Conservation (phyloP, 306 rosid species). For the Gynostemma pentaphyllum region DNA sequence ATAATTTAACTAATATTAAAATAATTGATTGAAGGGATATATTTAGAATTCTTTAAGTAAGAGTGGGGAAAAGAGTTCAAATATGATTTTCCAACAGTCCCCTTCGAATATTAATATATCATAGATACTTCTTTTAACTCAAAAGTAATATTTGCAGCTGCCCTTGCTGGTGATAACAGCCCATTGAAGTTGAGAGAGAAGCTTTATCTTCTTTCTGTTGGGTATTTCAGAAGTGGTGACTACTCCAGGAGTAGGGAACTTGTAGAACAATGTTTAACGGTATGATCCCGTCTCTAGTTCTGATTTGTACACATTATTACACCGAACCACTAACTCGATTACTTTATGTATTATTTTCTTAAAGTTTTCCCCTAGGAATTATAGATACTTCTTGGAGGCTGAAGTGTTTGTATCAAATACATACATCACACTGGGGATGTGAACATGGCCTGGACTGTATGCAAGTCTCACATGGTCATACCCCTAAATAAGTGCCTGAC, state of each 20-base stretch:
- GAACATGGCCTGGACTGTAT: no score
- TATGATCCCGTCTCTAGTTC: conserved; percentile 15
- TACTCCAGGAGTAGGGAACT: conserved; percentile 57
- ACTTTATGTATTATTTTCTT: neutral
- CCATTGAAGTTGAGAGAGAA: conserved; percentile 63
- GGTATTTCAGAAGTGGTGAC: conserved; percentile 65
- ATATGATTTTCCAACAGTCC: no score
- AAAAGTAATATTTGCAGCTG: conserved; percentile 40
- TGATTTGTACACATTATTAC: neutral
- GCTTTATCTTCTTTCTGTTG: conserved; percentile 83
- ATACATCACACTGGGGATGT: no score
- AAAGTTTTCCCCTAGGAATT: no score
- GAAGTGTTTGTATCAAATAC: neutral
- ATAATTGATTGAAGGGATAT: no score
- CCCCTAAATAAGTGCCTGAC: no score
- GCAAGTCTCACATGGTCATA: no score
- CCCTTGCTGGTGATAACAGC: conserved; percentile 26
- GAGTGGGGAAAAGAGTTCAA: no score
- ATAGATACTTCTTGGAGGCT: no score
- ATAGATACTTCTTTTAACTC: neutral
- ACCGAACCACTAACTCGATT: neutral
- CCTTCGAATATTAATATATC: no score
- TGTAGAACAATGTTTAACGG: conserved; percentile 60
- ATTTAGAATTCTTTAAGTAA: no score
- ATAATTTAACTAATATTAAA: no score